A percentile compares a stretch with the other conserved stretches of the same genome.
phyloP scores from a whole-genome alignment of 1,139 yeast genomes.

The Pichia sp. region DNA sequence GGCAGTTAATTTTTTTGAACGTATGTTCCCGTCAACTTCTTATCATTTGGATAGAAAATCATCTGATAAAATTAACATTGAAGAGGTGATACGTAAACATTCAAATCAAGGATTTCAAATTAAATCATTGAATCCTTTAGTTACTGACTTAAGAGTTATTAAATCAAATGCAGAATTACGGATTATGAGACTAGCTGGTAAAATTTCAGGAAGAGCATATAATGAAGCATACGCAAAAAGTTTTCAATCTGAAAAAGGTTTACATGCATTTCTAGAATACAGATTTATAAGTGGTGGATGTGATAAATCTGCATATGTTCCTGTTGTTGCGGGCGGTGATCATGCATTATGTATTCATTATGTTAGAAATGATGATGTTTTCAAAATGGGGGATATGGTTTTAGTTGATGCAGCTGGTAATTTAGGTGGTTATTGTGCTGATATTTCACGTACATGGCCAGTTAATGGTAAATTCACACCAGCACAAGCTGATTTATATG shows the following conservation, averaged over 20 bases:
- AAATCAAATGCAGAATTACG: conserved; percentile 73
- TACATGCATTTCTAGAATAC: conserved; percentile 79
- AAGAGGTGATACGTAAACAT: conserved; percentile 21
- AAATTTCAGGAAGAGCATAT: conserved; percentile 74
- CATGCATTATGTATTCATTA: conserved; percentile 87
- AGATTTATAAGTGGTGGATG: conserved; percentile 83
- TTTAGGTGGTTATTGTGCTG: conserved; percentile 91
- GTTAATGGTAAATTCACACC: conserved; percentile 59
- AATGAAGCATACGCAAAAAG: conserved; percentile 69
- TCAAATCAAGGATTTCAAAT: conserved; percentile 20
- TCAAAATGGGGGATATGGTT: conserved; percentile 73
- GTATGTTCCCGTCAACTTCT: conserved; percentile 12
- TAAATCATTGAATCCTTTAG: conserved; percentile 39
- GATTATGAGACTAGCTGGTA: conserved; percentile 77
- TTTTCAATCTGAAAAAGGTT: conserved; percentile 65
- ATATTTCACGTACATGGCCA: conserved; percentile 97
- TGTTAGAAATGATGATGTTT: conserved; percentile 77
- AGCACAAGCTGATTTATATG: conserved; percentile 80
- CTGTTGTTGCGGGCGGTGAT: conserved; percentile 92
- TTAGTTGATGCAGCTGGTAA: conserved; percentile 95
- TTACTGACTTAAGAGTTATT: conserved; percentile 56
- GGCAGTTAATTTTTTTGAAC: conserved; percentile 7
- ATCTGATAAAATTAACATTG: conserved; percentile 19
- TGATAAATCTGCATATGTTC: conserved; percentile 83
- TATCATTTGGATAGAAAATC: not conserved